Conservation (phyloP, 2,329 filamentous ascomycete species). For the Ilyonectria mors-panacis region DNA sequence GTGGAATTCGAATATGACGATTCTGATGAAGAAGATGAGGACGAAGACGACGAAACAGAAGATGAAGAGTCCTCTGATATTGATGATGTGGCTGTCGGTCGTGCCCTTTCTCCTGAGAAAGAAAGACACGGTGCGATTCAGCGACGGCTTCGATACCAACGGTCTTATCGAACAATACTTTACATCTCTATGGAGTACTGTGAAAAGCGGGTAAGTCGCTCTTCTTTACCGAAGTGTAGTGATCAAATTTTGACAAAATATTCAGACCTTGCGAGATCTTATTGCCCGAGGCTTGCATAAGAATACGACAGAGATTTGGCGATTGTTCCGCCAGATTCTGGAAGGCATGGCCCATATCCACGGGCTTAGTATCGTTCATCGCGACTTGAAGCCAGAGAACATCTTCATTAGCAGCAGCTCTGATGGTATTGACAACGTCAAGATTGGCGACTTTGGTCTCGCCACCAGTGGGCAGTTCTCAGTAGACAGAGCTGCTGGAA, state of each 20-base stretch:
- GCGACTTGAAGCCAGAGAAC: conserved; percentile 97
- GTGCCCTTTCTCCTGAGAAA: conserved; percentile 50
- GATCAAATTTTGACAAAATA: background rate
- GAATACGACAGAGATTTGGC: conserved; percentile 86
- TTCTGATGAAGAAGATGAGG: conserved; percentile 60
- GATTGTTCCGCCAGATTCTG: conserved; percentile 90
- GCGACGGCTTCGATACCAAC: conserved; percentile 58
- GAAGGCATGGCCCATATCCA: conserved; percentile 94
- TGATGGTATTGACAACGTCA: conserved; percentile 88
- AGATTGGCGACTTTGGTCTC: conserved; percentile 96
- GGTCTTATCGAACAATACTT: conserved; percentile 78
- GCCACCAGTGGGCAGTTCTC: conserved; percentile 89
- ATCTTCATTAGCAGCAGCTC: conserved; percentile 83
- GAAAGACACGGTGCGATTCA: conserved; percentile 49
- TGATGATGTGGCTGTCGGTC: conserved; percentile 50
- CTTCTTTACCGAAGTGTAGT: background rate
- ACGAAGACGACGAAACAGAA: conserved; percentile 62
- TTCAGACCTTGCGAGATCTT: conserved; percentile 84
- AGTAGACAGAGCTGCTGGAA: conserved; percentile 66
- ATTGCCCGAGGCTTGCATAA: conserved; percentile 83
- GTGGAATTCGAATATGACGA: conserved; percentile 81
- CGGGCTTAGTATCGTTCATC: conserved; percentile 90
- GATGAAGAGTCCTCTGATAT: conserved; percentile 60
- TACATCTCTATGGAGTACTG: conserved; percentile 99
- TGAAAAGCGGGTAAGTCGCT: conserved; percentile 80